Base-by-base conservation (phyloP, 306 rosid genomes). In the Hippophae gyantsensis region DNA sequence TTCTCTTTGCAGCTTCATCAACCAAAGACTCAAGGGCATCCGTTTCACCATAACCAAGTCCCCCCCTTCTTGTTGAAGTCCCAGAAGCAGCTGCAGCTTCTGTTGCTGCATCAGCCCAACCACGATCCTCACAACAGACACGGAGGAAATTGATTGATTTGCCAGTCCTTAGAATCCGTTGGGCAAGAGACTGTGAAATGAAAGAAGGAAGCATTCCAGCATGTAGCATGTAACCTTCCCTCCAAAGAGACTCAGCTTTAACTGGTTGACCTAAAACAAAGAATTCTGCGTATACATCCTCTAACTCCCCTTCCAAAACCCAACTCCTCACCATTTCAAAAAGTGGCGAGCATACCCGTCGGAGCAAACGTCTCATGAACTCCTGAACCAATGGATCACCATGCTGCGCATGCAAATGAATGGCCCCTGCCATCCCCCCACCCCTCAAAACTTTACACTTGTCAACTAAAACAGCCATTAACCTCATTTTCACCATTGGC, bases 161-260 rank as follows among this genome's bases (percentile, higher is more conserved):
- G n/a, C 97, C 95, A 48, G 97, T 92, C 79, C 97, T 85, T 67
- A 92, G 75, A 44, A 92, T 92, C 54, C 89, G 72, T 73, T 85
- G 99, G 0, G 99, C 99, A 45, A 92, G 97, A 42, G 97, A 92
- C 58, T 89, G 85, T 0, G 95, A 72, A 65, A 92, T 92, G 59
- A 92, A 92, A 7, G 85, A 81, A 68, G 97, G 99, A 79, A 92
- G 95, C 99, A 88, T 92, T n/a, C 78, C 81, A 7, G 84, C 69
- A 27, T 88, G 93, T 61, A 92, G 90, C 76, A 80, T 80, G 68
- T 88, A 92, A 50, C 99, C 97, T 59, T 88, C 97, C 72, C 97
- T 82, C 99, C 97, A 92, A 18, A 92, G 97, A 14, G 97, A 88
- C 68, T 92, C 99, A 7, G 88, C 99, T 71, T 92, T 92, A 76